These are phyloP conservation scores for Curvularia hawaiiensis DNA, from an alignment of 2,329 filamentous ascomycete species.

Conservation along the genomic window DNA sequence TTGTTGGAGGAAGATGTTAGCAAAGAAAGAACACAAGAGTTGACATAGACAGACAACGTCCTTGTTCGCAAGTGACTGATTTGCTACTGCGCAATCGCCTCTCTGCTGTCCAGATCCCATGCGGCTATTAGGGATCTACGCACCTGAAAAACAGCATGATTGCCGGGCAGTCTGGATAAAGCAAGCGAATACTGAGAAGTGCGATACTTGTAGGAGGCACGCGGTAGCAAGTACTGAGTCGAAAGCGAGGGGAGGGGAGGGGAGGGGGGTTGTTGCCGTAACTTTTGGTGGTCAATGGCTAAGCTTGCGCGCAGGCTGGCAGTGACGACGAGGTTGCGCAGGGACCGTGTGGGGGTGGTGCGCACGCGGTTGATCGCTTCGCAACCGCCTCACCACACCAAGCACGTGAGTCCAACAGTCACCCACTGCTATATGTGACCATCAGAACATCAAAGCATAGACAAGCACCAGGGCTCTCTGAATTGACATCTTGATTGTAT, in stretches of 20 bases:
- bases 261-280: slow-evolving; percentile 4
- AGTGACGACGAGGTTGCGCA: slow-evolving; percentile 21
- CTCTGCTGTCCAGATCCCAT: background rate
- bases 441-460: background rate
- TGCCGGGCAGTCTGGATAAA: background rate
- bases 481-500: background rate
- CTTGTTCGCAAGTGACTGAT: background rate
- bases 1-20: background rate
- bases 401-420: background rate
- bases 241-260: no score
- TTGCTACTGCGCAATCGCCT: background rate
- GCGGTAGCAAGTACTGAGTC: background rate
- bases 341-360: slow-evolving; percentile 31
- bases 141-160: slow-evolving; percentile 61
- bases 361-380: slow-evolving; percentile 1
- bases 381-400: background rate
- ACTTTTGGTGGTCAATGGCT: slow-evolving; percentile 1
- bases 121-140: background rate
- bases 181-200: background rate
- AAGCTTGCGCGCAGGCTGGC: background rate
- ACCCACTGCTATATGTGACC: background rate
- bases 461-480: no score
- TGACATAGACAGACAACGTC: background rate
- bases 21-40: background rate
- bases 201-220: no score